Conservation (phyloP, 2,329 filamentous ascomycete genomes). For the Botrytis deweyae region DNA sequence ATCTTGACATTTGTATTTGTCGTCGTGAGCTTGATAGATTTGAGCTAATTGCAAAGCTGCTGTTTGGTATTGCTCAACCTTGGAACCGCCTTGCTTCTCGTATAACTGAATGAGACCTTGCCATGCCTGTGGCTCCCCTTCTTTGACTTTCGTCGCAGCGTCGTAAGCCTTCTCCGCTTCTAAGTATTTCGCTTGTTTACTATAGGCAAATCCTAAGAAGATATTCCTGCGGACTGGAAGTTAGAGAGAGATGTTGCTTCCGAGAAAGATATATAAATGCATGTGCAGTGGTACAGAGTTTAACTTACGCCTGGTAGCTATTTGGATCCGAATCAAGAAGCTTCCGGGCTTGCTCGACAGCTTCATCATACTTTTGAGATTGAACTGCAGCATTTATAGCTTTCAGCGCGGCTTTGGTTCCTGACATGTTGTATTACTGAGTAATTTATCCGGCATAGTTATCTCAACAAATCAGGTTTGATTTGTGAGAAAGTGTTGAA, state of each 20-base stretch:
- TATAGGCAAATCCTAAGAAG: conserved; percentile 82
- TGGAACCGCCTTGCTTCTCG: conserved; percentile 69
- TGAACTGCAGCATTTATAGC: conserved; percentile 76
- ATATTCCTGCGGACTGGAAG: conserved; percentile 57
- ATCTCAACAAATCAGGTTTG: not conserved
- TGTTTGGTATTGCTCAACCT: conserved; percentile 70
- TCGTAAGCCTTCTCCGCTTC: conserved; percentile 77
- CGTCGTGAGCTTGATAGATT: conserved; percentile 67
- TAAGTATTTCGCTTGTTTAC: conserved; percentile 69
- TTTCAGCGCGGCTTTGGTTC: conserved; percentile 72
- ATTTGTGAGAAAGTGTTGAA: not conserved
- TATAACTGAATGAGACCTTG: conserved; percentile 85
- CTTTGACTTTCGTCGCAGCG: conserved; percentile 68
- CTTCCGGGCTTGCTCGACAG: conserved; percentile 64
- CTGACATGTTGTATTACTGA: conserved; percentile 34
- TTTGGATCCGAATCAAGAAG: conserved; percentile 70
- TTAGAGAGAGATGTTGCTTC: not conserved
- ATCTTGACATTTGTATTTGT: conserved; percentile 62
- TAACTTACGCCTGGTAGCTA: conserved; percentile 75
- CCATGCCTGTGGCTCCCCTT: conserved; percentile 80
- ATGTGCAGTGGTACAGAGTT: not conserved
- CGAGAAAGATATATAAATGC: not conserved
- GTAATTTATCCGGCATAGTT: conserved; percentile 26
- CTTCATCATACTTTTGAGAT: conserved; percentile 75
- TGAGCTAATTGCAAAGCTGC: conserved; percentile 72